A percentile compares a stretch with the other conserved stretches of the same genome.
phyloP scores from a whole-genome alignment of 2,329 filamentous ascomycete species.

The Zasmidium angulare region DNA sequence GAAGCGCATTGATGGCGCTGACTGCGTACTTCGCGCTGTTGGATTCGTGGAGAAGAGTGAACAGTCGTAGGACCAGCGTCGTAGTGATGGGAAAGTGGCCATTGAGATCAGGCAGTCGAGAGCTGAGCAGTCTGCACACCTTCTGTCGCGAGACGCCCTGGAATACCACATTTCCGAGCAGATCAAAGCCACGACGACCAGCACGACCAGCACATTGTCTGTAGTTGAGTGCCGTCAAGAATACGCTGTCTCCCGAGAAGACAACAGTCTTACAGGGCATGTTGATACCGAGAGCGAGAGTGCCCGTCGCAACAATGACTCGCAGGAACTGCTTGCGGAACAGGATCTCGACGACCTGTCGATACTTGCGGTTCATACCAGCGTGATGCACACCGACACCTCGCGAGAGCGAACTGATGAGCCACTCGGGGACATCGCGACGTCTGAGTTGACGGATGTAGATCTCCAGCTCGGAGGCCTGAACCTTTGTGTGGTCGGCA shows the following conservation, averaged over 20 bases:
- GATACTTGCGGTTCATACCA: conserved; percentile 75
- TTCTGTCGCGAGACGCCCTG: conserved; percentile 62
- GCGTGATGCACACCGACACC: conserved; percentile 77
- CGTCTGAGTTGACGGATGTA: conserved; percentile 54
- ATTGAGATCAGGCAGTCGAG: conserved; percentile 69
- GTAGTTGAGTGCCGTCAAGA: conserved; percentile 72
- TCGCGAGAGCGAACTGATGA: conserved; percentile 63
- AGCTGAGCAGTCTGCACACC: conserved; percentile 68
- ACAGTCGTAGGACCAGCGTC: conserved; percentile 67
- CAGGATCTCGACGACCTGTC: conserved; percentile 70
- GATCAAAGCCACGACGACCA: conserved; percentile 75
- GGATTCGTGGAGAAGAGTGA: conserved; percentile 66
- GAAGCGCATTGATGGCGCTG: conserved; percentile 62
- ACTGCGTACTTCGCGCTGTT: conserved; percentile 62
- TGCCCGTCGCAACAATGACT: conserved; percentile 73
- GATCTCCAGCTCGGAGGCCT: conserved; percentile 58
- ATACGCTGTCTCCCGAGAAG: conserved; percentile 72
- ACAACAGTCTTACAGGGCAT: conserved; percentile 83
- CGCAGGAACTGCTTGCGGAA: conserved; percentile 71
- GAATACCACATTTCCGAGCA: conserved; percentile 80
- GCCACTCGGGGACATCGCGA: conserved; percentile 50
- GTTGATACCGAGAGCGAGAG: conserved; percentile 74
- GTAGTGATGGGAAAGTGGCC: conserved; percentile 79
- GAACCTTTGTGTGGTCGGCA: conserved; percentile 61
- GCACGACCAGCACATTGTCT: conserved; percentile 75